Evolutionary conservation across 768 basidiomycete species (phyloP).

Genomic region (Tricholomella constricta): DNA sequence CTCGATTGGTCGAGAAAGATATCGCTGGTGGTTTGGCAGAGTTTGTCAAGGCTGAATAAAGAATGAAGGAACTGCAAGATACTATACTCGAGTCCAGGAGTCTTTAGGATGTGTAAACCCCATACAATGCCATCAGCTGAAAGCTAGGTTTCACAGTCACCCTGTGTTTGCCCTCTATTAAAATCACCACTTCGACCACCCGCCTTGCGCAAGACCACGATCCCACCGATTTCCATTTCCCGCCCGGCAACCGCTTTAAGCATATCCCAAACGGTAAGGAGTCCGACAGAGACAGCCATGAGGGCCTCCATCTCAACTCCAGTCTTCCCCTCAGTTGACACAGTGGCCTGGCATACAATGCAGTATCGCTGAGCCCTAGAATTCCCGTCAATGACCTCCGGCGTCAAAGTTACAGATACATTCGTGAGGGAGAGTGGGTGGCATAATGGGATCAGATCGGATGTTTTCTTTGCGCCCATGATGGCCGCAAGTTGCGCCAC

Average conservation of each 20-base stretch:
- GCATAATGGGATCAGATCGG: conserved; percentile 84
- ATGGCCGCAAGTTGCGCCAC: conserved; percentile 85
- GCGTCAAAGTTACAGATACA: conserved; percentile 61
- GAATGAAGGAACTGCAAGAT: not conserved
- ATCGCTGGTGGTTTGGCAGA: conserved; percentile 33
- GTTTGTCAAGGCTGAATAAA: conserved; percentile 27
- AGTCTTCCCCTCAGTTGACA: conserved; percentile 77
- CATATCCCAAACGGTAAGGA: conserved; percentile 93
- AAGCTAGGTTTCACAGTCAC: no score
- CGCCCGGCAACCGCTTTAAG: conserved; percentile 87
- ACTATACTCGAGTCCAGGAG: not conserved
- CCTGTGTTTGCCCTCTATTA: conserved; percentile 17
- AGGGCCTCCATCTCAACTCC: conserved; percentile 95
- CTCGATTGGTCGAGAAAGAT: conserved; percentile 44
- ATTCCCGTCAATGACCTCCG: conserved; percentile 34
- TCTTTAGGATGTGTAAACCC: no score
- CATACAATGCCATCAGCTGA: no score
- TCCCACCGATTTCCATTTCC: conserved; percentile 78
- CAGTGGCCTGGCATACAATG: conserved; percentile 66
- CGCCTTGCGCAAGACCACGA: conserved; percentile 64
- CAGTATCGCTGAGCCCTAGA: conserved; percentile 35
- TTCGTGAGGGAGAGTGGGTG: conserved; percentile 80
- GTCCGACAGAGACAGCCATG: conserved; percentile 75
- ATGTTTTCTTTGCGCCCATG: conserved; percentile 84
- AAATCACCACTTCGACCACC: conserved; percentile 82